These are phyloP conservation scores for Aspergillus arachidicola DNA, from an alignment of 2,329 filamentous ascomycete species.

Conservation along the genomic window DNA sequence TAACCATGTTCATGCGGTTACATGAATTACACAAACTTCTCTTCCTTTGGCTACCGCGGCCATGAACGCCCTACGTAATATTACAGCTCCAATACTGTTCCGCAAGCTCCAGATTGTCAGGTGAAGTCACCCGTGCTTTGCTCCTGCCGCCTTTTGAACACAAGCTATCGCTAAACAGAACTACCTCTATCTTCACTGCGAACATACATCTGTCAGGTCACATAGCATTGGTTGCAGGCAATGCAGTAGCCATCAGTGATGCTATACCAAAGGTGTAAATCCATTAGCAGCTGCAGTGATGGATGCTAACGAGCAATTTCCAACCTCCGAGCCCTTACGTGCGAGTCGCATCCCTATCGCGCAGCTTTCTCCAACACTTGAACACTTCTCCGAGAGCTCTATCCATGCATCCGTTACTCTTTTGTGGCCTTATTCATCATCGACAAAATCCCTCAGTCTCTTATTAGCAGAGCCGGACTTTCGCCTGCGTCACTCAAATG, in stretches of 20 bases:
- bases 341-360: conserved; percentile 42
- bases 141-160: neutral
- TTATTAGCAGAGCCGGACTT: conserved; percentile 84
- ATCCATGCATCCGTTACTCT: conserved; percentile 77
- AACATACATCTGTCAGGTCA: neutral
- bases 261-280: conserved; percentile 14
- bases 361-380: conserved; percentile 41
- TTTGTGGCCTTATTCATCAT: conserved; percentile 87
- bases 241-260: conserved; percentile 14
- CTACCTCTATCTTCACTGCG: neutral
- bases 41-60: neutral
- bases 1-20: conserved; percentile 1
- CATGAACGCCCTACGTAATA: conserved; percentile 12
- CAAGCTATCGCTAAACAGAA: neutral
- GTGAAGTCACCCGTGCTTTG: conserved; percentile 6
- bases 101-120: conserved; percentile 6
- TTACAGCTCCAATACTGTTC: conserved; percentile 17
- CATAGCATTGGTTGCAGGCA: neutral
- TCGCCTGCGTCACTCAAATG: conserved; percentile 72
- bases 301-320: conserved; percentile 29
- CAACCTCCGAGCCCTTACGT: conserved; percentile 25
- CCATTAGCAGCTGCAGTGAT: conserved; percentile 29
- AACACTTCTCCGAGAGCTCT: conserved; percentile 29
- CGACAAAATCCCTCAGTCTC: conserved; percentile 72
- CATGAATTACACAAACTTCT: neutral